A percentile compares a stretch with the other conserved stretches of the same genome.
Evolutionary conservation across 352 stramenopile genomes (phyloP).

Genomic region (Globisporangium solare): DNA sequence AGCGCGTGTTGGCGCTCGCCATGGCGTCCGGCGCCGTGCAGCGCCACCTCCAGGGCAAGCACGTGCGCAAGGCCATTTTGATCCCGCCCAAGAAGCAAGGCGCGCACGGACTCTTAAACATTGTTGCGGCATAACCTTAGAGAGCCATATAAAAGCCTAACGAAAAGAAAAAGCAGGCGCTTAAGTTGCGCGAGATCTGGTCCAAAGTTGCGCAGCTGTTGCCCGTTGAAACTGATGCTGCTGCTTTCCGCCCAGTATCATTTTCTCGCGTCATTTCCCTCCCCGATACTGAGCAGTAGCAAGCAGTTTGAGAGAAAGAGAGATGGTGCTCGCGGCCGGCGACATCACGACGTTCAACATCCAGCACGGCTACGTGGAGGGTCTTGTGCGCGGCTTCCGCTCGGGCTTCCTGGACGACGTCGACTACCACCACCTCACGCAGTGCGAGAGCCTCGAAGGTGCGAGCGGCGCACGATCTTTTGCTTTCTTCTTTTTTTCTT

Average conservation of each 20-base stretch:
- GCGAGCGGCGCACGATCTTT: slow-evolving; percentile 12
- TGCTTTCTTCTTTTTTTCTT: background rate
- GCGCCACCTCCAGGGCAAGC: slow-evolving; percentile 60
- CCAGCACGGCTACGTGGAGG: slow-evolving; percentile 96
- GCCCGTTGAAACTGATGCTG: background rate
- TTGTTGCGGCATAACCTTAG: slow-evolving; percentile 42
- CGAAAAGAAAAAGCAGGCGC: background rate
- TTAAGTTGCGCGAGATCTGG: background rate
- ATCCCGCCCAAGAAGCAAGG: slow-evolving; percentile 81
- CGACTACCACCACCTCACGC: slow-evolving; percentile 87
- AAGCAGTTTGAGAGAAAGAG: too few species aligned
- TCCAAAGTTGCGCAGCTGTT: background rate
- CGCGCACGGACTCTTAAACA: slow-evolving; percentile 71
- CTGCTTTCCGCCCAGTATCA: background rate
- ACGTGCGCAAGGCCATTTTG: slow-evolving; percentile 69
- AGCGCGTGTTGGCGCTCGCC: slow-evolving; percentile 59
- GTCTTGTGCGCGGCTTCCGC: slow-evolving; percentile 95
- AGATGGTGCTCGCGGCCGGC: slow-evolving; percentile 70
- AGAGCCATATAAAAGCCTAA: too few species aligned
- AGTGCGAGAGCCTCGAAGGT: slow-evolving; percentile 91
- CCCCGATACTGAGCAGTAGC: background rate
- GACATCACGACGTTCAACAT: slow-evolving; percentile 97
- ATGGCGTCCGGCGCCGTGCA: slow-evolving; percentile 51
- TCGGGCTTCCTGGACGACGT: slow-evolving; percentile 86
- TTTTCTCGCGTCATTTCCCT: background rate